Base-by-base conservation (phyloP, 257 asterid species). In the Primulina tabacum region DNA sequence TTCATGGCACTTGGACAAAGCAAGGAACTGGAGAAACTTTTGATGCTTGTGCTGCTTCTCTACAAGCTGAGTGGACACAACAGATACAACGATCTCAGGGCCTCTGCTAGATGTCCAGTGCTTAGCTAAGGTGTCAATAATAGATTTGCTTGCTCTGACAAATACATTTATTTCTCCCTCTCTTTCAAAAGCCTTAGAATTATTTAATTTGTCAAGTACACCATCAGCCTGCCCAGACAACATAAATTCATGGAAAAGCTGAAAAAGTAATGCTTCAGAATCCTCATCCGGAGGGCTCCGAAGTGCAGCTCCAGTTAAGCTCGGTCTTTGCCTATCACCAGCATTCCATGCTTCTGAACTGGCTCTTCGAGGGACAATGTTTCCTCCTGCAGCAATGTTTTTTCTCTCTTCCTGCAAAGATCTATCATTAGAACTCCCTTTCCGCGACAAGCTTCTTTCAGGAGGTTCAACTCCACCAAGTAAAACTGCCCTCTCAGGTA, bases 71-170 rank as follows among this genome's bases (percentile, higher is more conserved):
- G 92, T 73, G 52, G 95, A 88, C 81, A 89, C 85, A 73, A 87
- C 82, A 77, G 96, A 87, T 63, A 87, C 76, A 77, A 87, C 83
- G 28, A 92, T 88, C 87, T 90, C 98, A 65, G 95, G 87, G 60
- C 97, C 97, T 80, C 95, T 87, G 73, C 97, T 88, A 71, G 96
- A 83, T 47, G 97, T 90, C 98, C 98, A 92, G 78, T 92, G 98
- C 80, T 90, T 92, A 68, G 98, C 97, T 73, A 92, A 81, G 59
- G 97, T 88, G 85, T 92, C 98, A 72, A 92, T 86, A 71, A 92
- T 88, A 34, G 98, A 90, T 84, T 82, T 92, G 83, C 98, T 92
- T 68, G 88, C 81, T 84, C 89, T 83, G 61, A 90, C 71, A 87
- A 92, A 92, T 40, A 84, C 87, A 81, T 86, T 92, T 64, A 79